Base-by-base conservation (phyloP, 2,329 filamentous ascomycete species). In the Helicocarpus griseus region DNA sequence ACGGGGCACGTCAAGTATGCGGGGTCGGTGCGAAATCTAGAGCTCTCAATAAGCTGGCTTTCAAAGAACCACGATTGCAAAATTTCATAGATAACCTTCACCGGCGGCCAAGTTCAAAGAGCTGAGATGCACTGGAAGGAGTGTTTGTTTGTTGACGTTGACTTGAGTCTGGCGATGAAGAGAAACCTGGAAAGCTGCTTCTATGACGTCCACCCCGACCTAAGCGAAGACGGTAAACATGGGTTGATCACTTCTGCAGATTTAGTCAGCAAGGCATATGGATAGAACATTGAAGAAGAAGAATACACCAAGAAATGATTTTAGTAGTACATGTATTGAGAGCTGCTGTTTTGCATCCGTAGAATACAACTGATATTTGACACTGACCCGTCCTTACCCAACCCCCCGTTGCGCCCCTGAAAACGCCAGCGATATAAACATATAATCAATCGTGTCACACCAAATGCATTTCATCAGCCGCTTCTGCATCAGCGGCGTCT, bases 401-500 rank as follows among this genome's bases (percentile, higher is more conserved):
- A 21, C 26, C 14, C 8, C n/a, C 7, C 21, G 41, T 39, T 39
- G 17, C 36, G 13, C 19, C 29, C 5, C 17, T 4, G 11, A 26
- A 36, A 35, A 26, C 45, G 1, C 31, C 31, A n/a, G 45, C 17
- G 29, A 40, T 5, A 8, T 11, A 49, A 21, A 39, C 24, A 38
- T 22, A 49, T 22, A 29, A 33, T 14, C 13, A 29, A 39, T 7
- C 33, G 24, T 19, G 21, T 48, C 49, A 57, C 31, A 57, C 53
- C 26, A 56, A 49, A 22, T 56, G 54, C 39, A 56, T 54, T 28
- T 57, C 54, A 22, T 57, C 56, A 5, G 43, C 50, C 22, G 48
- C 40, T 43, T 38, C 19, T n/a, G 21, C 43, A 14, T 29, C 51
- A n/a, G 9, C 44, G 1, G 3, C 24, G 7, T 29, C 29, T 19